Evolutionary conservation across 2,329 filamentous ascomycete species (phyloP).

Genomic region (Exophiala aquamarina): DNA sequence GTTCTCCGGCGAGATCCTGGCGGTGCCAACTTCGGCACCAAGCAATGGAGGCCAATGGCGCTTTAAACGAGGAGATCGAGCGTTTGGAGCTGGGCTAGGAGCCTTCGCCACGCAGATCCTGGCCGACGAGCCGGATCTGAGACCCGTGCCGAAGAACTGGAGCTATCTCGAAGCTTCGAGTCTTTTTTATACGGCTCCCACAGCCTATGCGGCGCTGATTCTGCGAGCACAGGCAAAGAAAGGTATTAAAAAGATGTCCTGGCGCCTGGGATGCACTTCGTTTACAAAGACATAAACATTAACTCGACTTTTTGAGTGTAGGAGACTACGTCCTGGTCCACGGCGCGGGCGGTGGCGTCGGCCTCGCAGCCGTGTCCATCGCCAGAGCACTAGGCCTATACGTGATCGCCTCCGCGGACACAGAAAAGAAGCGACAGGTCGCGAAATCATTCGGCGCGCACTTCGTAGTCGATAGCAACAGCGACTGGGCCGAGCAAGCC

Average conservation of each 20-base stretch:
- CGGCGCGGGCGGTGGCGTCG: slow-evolving; percentile 87
- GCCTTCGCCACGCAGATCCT: slow-evolving; percentile 7
- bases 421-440: slow-evolving; percentile 73
- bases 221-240: slow-evolving; percentile 2
- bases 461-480: slow-evolving; percentile 66
- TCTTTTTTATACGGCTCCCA: slow-evolving; percentile 6
- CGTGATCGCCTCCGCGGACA: slow-evolving; percentile 86
- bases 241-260: too few species aligned
- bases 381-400: slow-evolving; percentile 89
- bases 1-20: slow-evolving; percentile 7
- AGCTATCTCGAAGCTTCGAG: slow-evolving; percentile 7
- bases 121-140: slow-evolving; percentile 1
- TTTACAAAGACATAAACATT: too few species aligned
- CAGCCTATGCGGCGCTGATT: slow-evolving; percentile 6
- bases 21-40: slow-evolving; percentile 1
- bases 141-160: slow-evolving; percentile 6
- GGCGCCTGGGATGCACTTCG: too few species aligned
- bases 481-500: slow-evolving; percentile 65
- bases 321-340: slow-evolving; percentile 89
- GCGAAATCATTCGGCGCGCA: slow-evolving; percentile 81
- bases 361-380: slow-evolving; percentile 85
- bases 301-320: slow-evolving; percentile 35
- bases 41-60: not conserved
- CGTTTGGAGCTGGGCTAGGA: slow-evolving; percentile 5
- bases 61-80: slow-evolving; percentile 2